phyloP scores from a whole-genome alignment of 1,284 basidiomycete species.

The Prillingera fragicola region DNA sequence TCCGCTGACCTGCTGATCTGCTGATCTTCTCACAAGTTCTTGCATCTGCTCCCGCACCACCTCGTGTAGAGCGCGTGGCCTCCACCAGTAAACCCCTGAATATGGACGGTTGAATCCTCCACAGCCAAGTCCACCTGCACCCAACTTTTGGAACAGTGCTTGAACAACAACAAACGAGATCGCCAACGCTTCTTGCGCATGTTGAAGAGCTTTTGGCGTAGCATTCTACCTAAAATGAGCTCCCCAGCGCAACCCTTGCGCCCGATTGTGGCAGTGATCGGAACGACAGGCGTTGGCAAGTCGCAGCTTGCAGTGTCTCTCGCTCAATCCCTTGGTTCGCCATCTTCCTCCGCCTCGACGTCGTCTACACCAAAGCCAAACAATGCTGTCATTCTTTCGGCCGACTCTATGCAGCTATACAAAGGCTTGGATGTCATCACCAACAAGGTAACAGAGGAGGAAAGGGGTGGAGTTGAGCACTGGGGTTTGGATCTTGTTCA shows the following conservation, averaged over 20 bases:
- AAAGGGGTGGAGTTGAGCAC: slow-evolving; percentile 78
- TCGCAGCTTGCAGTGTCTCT: slow-evolving; percentile 87
- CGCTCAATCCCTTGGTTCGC: slow-evolving; percentile 54
- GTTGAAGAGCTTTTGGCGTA: background rate
- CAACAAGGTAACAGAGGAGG: slow-evolving; percentile 77
- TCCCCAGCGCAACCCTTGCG: too few species aligned
- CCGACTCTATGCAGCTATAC: slow-evolving; percentile 98
- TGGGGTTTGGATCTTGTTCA: slow-evolving; percentile 80
- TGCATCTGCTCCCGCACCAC: too few species aligned
- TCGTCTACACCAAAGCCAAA: background rate
- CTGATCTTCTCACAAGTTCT: too few species aligned
- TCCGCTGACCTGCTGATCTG: too few species aligned
- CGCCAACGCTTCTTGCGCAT: slow-evolving; percentile 5
- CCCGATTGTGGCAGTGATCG: slow-evolving; percentile 66
- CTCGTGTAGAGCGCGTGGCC: too few species aligned
- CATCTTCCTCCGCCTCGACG: background rate
- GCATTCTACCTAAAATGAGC: too few species aligned
- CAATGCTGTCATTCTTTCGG: slow-evolving; percentile 64
- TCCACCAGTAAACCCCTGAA: too few species aligned
- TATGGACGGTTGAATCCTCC: too few species aligned
- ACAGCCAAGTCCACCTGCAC: too few species aligned
- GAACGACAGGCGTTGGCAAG: slow-evolving; percentile 96
- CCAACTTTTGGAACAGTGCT: too few species aligned
- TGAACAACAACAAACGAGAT: slow-evolving; percentile 7
- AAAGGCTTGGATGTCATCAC: slow-evolving; percentile 90